Evolutionary conservation across 257 asterid genomes (phyloP).

Genomic region (Forsythia suspensa): DNA sequence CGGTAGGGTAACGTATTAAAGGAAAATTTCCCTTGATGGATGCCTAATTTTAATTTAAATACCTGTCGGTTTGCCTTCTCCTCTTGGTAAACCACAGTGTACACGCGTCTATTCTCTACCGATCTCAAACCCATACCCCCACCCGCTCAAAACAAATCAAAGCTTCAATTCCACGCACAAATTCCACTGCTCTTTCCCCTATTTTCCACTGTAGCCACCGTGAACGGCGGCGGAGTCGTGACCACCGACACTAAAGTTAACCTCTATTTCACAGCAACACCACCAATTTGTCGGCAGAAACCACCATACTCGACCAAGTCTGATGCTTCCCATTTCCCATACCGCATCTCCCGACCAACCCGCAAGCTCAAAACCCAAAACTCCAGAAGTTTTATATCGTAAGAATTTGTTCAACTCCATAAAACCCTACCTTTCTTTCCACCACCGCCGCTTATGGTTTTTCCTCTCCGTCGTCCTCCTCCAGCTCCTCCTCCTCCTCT

Average conservation of each 20-base stretch:
- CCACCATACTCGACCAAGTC: background rate
- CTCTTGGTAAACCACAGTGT: slow-evolving; percentile 1
- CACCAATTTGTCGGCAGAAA: background rate
- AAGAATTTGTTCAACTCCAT: slow-evolving; percentile 33
- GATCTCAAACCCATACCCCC: background rate
- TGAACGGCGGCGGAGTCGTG: background rate
- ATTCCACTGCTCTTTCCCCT: background rate
- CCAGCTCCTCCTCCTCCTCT: slow-evolving; percentile 49
- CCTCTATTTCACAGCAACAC: background rate
- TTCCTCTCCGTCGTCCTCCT: slow-evolving; percentile 52
- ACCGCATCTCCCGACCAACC: slow-evolving; percentile 21
- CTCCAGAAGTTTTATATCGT: slow-evolving; percentile 29
- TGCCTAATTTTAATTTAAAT: background rate
- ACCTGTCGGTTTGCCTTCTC: slow-evolving; percentile 28
- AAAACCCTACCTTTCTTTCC: slow-evolving; percentile 42
- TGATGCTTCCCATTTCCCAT: slow-evolving; percentile 39
- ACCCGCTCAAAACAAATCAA: background rate
- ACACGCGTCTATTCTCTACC: slow-evolving; percentile 34
- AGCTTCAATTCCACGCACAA: background rate
- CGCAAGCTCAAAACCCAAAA: slow-evolving; percentile 33
- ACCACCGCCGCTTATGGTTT: slow-evolving; percentile 61
- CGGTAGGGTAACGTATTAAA: background rate
- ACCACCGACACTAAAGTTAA: background rate
- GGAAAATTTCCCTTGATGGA: background rate
- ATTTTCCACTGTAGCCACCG: slow-evolving; percentile 23